phyloP scores from a whole-genome alignment of 2,329 filamentous ascomycete genomes.

The Aspergillus pseudoglaucus region DNA sequence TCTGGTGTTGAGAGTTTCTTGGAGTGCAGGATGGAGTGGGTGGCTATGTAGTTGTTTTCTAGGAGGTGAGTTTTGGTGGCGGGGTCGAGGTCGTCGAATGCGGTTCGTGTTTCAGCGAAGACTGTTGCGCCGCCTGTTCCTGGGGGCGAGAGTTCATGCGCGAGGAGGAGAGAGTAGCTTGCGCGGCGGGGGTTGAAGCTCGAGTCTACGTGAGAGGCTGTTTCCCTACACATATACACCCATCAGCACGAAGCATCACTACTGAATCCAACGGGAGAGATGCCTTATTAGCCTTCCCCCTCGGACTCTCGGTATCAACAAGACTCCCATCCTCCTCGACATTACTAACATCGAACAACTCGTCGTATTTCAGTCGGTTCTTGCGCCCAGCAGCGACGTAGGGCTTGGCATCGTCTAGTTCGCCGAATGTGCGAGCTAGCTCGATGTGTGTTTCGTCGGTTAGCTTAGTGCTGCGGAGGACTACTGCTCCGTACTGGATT shows the following conservation, averaged over 20 bases:
- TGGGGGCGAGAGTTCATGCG: slow-evolving; percentile 44
- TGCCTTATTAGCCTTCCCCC: slow-evolving; percentile 9
- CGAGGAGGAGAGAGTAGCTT: slow-evolving; percentile 47
- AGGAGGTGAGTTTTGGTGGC: slow-evolving; percentile 30
- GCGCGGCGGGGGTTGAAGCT: slow-evolving; percentile 52
- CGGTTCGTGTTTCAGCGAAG: slow-evolving; percentile 49
- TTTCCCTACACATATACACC: slow-evolving; percentile 33
- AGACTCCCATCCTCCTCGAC: slow-evolving; percentile 42
- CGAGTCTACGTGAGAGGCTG: slow-evolving; percentile 49
- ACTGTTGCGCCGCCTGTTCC: slow-evolving; percentile 47
- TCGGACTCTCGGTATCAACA: slow-evolving; percentile 3
- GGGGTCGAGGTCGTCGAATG: slow-evolving; percentile 42
- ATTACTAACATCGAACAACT: slow-evolving; percentile 56
- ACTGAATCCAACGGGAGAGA: not conserved
- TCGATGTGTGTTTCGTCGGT: slow-evolving; percentile 47
- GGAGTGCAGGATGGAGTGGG: slow-evolving; percentile 49
- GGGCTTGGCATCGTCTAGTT: slow-evolving; percentile 50
- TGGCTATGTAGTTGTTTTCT: slow-evolving; percentile 40
- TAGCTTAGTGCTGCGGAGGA: slow-evolving; percentile 48
- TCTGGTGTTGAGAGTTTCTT: slow-evolving; percentile 47
- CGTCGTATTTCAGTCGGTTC: slow-evolving; percentile 43
- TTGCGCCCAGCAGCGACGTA: slow-evolving; percentile 43
- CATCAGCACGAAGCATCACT: slow-evolving; percentile 11
- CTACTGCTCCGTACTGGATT: slow-evolving; percentile 46
- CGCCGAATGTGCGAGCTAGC: slow-evolving; percentile 48